Conservation (phyloP, 371 early-diverging fungal genomes). For the Caulochytrium protostelioides region DNA sequence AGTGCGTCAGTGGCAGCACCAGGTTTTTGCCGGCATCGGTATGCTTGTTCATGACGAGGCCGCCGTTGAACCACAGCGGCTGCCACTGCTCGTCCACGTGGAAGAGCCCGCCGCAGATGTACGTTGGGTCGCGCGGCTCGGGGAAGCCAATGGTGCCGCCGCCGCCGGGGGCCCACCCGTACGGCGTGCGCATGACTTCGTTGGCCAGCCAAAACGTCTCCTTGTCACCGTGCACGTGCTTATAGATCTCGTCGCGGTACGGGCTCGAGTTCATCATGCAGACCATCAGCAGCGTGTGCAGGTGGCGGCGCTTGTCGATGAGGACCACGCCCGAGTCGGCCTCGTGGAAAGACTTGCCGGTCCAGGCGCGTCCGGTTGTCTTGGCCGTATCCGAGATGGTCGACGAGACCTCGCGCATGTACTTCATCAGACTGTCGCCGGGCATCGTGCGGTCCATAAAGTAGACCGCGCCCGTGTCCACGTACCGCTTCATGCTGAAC, state of each 20-base stretch:
- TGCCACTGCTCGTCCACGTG: slow-evolving; percentile 9
- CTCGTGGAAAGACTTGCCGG: slow-evolving; percentile 9
- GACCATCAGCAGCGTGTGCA: slow-evolving; percentile 8
- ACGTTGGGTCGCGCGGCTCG: too few relatives aligned
- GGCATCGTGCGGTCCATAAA: slow-evolving; percentile 33
- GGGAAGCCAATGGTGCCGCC: slow-evolving; percentile 8
- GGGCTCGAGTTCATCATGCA: slow-evolving; percentile 11
- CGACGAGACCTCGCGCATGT: too few relatives aligned
- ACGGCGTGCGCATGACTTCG: slow-evolving; percentile 8
- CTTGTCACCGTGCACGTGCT: slow-evolving; percentile 14
- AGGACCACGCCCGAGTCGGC: slow-evolving; percentile 17
- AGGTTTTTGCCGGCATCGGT: background rate
- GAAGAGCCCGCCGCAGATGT: too few relatives aligned
- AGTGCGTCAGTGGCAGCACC: too few relatives aligned
- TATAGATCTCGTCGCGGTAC: slow-evolving; percentile 6
- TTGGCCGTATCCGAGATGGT: background rate
- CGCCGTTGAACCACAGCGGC: slow-evolving; percentile 20
- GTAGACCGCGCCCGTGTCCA: slow-evolving; percentile 32
- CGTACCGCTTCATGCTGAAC: slow-evolving; percentile 33
- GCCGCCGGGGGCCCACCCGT: slow-evolving; percentile 6
- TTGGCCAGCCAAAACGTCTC: slow-evolving; percentile 14
- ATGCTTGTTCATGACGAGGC: slow-evolving; percentile 9
- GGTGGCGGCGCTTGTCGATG: slow-evolving; percentile 6
- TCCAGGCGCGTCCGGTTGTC: background rate
- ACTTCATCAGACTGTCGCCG: background rate